Base-by-base conservation (phyloP, 768 basidiomycete genomes). In the Podaxis sp. region DNA sequence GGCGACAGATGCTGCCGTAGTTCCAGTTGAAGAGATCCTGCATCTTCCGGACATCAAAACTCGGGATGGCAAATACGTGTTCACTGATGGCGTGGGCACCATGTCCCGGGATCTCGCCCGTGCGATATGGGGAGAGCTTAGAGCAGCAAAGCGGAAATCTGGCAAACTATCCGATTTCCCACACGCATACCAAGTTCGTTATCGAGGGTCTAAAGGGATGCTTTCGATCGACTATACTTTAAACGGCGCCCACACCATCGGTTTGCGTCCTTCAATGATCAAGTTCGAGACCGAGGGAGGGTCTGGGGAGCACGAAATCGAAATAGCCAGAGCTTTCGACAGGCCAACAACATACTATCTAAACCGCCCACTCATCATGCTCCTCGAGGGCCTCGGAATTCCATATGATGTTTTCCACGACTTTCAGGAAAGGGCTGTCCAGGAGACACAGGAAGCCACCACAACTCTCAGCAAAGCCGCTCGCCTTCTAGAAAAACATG, bases 81-180 rank as follows among this genome's bases (percentile, higher is more conserved):
- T 89, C 70, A 90, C 89, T 0, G 90, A 91, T 68, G 90, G 89
- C 5, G 84, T 88, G 22, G 91, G 89, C 0, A 85, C 81, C 0
- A 80, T 89, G 64, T 89, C 87, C 1, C 69, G 70, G 7, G 78
- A 82, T 19, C 70, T 90, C 19, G 85, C 86, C 1, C 66, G 70
- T 4, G 80, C 78, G 7, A 84, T 90, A 11, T 80, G 78, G 57
- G 65, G 77, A 5, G 73, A 79, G 27, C 66, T 79, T 22, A 78
- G 74, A 54, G 66, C 76, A 0, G 71, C 75, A 1, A 78, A 79
- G 37, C 72, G 74, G 29, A 74, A 77, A 11, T 68, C 67, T 12
- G 71, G 74, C 27, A 69, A 69, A 3, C 70, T 66, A 12, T 74
- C 71, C 55, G 70, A 70, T 4, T 72, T 76, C 63, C 80, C 86